Evolutionary conservation across 768 basidiomycete species (phyloP).

Genomic region (Filobasidium floriforme): DNA sequence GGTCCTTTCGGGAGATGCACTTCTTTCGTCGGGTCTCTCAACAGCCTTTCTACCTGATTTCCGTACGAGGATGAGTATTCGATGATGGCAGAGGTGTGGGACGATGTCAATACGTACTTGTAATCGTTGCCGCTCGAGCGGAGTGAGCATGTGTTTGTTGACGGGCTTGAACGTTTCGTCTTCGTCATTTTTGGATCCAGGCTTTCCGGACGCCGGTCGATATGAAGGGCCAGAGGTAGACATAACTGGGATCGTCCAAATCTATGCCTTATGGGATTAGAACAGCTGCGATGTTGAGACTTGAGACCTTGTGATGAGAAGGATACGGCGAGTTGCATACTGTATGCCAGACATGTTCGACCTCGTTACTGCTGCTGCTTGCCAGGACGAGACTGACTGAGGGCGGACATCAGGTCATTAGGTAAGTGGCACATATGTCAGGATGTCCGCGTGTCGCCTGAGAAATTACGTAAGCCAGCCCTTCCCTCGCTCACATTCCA

Average conservation of each 20-base stretch:
- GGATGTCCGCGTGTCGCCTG: too few relatives aligned
- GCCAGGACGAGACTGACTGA: too few relatives aligned
- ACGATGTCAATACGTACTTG: constrained; percentile 13
- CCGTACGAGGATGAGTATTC: neutral
- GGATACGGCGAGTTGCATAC: too few relatives aligned
- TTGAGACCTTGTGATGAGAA: too few relatives aligned
- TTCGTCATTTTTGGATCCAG: neutral
- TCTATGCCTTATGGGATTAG: neutral
- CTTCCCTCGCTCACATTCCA: too few relatives aligned
- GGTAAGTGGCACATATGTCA: too few relatives aligned
- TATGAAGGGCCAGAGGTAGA: constrained; percentile 10
- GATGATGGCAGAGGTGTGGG: neutral
- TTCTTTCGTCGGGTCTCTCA: constrained; percentile 80
- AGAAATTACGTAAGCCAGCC: too few relatives aligned
- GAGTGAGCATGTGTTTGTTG: constrained; percentile 20
- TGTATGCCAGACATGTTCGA: too few relatives aligned
- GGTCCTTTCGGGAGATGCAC: constrained; percentile 71
- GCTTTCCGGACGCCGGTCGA: constrained; percentile 15
- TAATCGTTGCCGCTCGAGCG: constrained; percentile 18
- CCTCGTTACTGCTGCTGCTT: too few relatives aligned
- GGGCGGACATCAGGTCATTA: too few relatives aligned
- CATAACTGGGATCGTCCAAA: neutral
- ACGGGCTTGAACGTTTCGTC: neutral
- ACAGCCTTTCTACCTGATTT: constrained; percentile 70
- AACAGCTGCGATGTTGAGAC: too few relatives aligned